Conservation (phyloP, 345 rosid species). For the Stellera chamaejasme region DNA sequence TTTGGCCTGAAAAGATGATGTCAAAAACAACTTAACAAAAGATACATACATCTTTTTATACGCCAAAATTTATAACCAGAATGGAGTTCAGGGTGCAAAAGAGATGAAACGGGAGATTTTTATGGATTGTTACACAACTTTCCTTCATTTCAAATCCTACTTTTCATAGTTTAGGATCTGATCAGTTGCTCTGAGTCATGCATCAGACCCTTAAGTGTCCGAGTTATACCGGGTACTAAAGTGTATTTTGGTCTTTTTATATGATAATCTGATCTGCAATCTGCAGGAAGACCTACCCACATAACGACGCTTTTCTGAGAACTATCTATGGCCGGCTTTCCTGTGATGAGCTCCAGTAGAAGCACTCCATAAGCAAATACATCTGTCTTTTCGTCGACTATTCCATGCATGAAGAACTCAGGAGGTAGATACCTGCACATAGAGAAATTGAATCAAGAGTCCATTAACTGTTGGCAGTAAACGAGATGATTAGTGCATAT, state of each 20-base stretch:
- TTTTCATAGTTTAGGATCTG: neutral
- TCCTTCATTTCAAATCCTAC: no score
- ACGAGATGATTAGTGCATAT: neutral
- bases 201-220: no score
- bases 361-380: conserved; percentile 76
- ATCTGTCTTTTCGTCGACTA: conserved; percentile 76
- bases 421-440: conserved; percentile 69
- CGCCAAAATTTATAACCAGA: no score
- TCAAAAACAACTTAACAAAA: no score
- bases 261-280: neutral
- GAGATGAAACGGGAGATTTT: no score
- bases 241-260: neutral
- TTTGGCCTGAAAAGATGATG: conserved; percentile 40
- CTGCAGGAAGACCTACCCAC: conserved; percentile 51
- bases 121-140: no score
- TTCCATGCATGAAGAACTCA: conserved; percentile 81
- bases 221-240: neutral
- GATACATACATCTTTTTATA: no score
- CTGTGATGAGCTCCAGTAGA: conserved; percentile 68
- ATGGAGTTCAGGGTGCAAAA: neutral
- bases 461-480: neutral
- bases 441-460: neutral
- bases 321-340: conserved; percentile 59
- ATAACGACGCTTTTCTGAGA: conserved; percentile 70
- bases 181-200: neutral